Evolutionary conservation across 768 basidiomycete species (phyloP).

Genomic region (Termitomyces sp.): DNA sequence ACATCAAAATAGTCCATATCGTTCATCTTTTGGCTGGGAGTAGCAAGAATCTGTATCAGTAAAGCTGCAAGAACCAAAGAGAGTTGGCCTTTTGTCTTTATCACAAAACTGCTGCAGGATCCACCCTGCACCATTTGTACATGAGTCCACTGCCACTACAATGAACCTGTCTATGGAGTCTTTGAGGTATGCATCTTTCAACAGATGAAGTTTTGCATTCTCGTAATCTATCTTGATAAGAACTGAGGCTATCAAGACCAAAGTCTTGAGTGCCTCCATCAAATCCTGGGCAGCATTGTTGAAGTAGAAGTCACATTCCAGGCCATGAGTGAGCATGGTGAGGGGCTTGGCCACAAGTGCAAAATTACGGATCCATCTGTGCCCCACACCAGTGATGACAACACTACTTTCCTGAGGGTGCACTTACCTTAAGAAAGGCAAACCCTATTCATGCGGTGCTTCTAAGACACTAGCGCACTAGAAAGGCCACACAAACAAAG

Average conservation of each 20-base stretch:
- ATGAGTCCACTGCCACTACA: neutral
- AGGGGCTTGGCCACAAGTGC: too few species aligned
- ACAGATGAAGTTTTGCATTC: neutral
- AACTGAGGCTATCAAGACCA: neutral
- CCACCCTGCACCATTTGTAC: neutral
- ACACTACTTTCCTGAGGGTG: too few species aligned
- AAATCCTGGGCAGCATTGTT: conserved; percentile 21
- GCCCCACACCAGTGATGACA: too few species aligned
- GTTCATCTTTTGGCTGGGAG: neutral
- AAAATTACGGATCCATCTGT: too few species aligned
- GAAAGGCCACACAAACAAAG: too few species aligned
- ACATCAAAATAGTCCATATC: neutral
- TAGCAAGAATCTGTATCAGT: neutral
- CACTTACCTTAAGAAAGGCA: too few species aligned
- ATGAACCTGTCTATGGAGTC: too few species aligned
- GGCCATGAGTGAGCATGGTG: conserved; percentile 12
- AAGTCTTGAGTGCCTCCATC: neutral
- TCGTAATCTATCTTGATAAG: neutral
- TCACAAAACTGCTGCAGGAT: neutral
- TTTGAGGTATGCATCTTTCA: too few species aligned
- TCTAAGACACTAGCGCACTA: too few species aligned
- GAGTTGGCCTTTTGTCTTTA: conserved; percentile 22
- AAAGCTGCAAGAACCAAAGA: conserved; percentile 16
- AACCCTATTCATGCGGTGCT: too few species aligned
- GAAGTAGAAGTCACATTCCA: conserved; percentile 26